Evolutionary conservation across 768 basidiomycete genomes (phyloP).

Genomic region (Trametes sanguinea): DNA sequence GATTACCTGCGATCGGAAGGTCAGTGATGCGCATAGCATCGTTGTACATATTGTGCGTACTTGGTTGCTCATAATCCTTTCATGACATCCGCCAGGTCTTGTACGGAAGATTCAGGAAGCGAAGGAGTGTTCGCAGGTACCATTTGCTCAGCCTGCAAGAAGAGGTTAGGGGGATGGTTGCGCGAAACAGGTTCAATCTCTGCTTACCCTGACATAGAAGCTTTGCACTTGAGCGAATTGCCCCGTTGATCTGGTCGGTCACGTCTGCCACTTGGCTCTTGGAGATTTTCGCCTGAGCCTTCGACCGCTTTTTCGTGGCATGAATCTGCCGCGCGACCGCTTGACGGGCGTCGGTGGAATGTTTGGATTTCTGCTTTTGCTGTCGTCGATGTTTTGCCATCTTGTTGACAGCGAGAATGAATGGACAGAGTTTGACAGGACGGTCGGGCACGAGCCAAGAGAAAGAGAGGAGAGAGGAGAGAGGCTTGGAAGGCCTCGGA

Average conservation of each 20-base stretch:
- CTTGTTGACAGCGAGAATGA: no score
- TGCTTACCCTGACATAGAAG: background rate
- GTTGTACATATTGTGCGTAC: background rate
- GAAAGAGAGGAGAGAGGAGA: no score
- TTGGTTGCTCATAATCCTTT: background rate
- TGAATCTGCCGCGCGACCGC: background rate
- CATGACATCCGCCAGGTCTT: constrained; percentile 9
- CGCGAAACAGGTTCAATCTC: background rate
- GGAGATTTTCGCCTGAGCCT: background rate
- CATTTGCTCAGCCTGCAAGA: background rate
- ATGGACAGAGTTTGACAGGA: no score
- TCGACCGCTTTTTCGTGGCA: background rate
- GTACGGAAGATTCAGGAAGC: background rate
- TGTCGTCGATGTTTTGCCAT: background rate
- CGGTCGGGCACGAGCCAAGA: no score
- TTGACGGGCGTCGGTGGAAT: background rate
- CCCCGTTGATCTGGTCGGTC: constrained; percentile 8
- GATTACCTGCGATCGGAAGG: no score
- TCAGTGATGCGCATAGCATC: no score
- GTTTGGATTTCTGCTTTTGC: background rate
- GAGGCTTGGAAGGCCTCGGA: no score
- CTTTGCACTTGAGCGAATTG: constrained; percentile 10
- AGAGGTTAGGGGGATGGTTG: background rate
- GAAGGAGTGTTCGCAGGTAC: background rate
- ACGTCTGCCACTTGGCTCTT: constrained; percentile 1